Conservation (phyloP, 345 rosid genomes). For the Theobroma cacao region DNA sequence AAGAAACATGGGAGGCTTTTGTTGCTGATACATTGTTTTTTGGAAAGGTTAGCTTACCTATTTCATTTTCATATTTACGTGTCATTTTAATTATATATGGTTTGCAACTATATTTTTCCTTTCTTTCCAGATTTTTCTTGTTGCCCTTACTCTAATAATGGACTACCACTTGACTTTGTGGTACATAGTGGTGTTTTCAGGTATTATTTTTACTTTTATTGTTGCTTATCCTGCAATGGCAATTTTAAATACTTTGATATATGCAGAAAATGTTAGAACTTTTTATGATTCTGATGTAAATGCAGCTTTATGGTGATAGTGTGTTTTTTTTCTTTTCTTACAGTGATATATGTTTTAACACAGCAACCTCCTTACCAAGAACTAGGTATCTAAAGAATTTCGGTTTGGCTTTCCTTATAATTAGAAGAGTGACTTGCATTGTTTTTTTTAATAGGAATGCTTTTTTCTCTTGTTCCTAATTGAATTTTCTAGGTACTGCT, state of each 20-base stretch:
- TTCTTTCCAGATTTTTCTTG: conserved; percentile 61
- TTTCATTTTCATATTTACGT: background rate
- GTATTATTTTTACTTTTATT: conserved; percentile 25
- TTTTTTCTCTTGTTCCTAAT: background rate
- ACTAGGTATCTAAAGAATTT: conserved; percentile 52
- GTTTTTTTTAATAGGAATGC: background rate
- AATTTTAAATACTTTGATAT: background rate
- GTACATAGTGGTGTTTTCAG: conserved; percentile 60
- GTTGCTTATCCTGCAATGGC: background rate
- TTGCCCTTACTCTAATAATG: conserved; percentile 54
- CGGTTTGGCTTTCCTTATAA: background rate
- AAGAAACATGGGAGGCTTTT: conserved; percentile 81
- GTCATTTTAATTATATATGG: background rate
- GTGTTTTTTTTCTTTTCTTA: conserved; percentile 14
- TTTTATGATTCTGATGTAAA: background rate
- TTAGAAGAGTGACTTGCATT: background rate
- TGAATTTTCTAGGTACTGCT: conserved; percentile 48
- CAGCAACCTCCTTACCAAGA: conserved; percentile 63
- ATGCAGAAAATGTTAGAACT: background rate
- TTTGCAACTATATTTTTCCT: conserved; percentile 8
- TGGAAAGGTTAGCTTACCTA: conserved; percentile 51
- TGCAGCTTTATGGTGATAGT: background rate
- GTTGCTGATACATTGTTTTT: conserved; percentile 59
- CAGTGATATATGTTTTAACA: conserved; percentile 68
- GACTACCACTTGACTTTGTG: conserved; percentile 78